Base-by-base conservation (phyloP, 2,329 filamentous ascomycete genomes). In the Cladophialophora exuberans region DNA sequence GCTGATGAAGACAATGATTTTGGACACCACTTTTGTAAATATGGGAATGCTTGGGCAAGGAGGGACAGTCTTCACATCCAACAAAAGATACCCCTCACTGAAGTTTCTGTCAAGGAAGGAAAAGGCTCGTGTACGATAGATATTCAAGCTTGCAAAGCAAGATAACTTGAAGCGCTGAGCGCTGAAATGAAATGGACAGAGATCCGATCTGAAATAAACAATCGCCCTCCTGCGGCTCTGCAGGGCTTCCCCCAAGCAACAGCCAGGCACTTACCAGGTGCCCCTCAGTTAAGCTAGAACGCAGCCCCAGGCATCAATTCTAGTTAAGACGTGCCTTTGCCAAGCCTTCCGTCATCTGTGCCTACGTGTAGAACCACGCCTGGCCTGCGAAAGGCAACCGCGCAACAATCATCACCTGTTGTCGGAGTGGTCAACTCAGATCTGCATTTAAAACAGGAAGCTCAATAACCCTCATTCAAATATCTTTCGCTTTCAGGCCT, bases 91-190 rank as follows among this genome's bases (percentile, higher is more conserved):
- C 52, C 52, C 52, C n/a, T 33, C 36, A 39, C 39, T 22, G 26
- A 51, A 49, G 38, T 26, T 46, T 46, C 53, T 52, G 52, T 51
- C 48, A 53, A 58, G 39, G 55, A 49, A 54, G 15, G 30, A 58
- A 54, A 43, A 56, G 47, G 47, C 55, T 58, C 49, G 47, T 60
- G 48, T 58, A 58, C 47, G 48, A 61, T 56, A 53, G 38, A 51
- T 28, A 46, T 39, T 9, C n/a, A n/a, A n/a, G n/a, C 33, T 43
- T 28, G 50, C 17, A 35, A 44, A 30, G 47, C 39, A 22, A 17
- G 31, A 47, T 35, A 42, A 54, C 33, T n/a, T n/a, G 42, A 48
- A 44, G 58, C 58, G 58, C 55, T 61, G 58, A 58, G 55, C 58
- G 58, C 58, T 52, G 23, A 10, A 54, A 50, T 56, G 22, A 33